These are phyloP conservation scores for Microsporum canis DNA, from an alignment of 2,329 filamentous ascomycete species.

Conservation along the genomic window DNA sequence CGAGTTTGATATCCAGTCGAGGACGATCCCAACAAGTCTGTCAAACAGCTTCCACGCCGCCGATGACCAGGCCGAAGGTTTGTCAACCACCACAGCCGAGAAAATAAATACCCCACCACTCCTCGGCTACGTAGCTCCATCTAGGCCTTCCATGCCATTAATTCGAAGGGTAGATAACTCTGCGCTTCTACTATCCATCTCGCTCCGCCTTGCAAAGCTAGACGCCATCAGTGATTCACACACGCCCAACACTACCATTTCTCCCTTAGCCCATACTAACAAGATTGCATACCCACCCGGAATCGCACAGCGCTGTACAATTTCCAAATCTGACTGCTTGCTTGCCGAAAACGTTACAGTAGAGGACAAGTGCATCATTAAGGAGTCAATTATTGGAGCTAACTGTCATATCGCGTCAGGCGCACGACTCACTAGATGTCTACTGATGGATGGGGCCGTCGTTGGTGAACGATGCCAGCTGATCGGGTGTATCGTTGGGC, in stretches of 20 bases:
- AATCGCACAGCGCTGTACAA: constrained; percentile 67
- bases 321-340: constrained; percentile 70
- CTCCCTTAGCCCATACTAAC: constrained; percentile 62
- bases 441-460: constrained; percentile 85
- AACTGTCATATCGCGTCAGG: constrained; percentile 78
- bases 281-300: constrained; percentile 78
- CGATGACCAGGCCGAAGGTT: constrained; percentile 11
- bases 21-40: constrained; percentile 14
- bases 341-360: constrained; percentile 82
- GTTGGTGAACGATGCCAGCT: constrained; percentile 76
- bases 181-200: constrained; percentile 67
- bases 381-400: constrained; percentile 77
- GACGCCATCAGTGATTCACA: constrained; percentile 47
- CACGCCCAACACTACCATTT: constrained; percentile 42
- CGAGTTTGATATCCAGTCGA: constrained; percentile 8
- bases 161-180: constrained; percentile 84
- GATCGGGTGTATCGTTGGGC: constrained; percentile 76
- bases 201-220: constrained; percentile 75
- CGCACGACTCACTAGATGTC: constrained; percentile 73
- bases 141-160: constrained; percentile 45
- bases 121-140: constrained; percentile 65
- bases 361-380: constrained; percentile 82
- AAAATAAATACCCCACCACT: constrained; percentile 56
- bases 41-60: constrained; percentile 1
- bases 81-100: not conserved